These are phyloP conservation scores for Cocos nucifera DNA, from an alignment of 176 grass and related monocot species.

Conservation along the genomic window DNA sequence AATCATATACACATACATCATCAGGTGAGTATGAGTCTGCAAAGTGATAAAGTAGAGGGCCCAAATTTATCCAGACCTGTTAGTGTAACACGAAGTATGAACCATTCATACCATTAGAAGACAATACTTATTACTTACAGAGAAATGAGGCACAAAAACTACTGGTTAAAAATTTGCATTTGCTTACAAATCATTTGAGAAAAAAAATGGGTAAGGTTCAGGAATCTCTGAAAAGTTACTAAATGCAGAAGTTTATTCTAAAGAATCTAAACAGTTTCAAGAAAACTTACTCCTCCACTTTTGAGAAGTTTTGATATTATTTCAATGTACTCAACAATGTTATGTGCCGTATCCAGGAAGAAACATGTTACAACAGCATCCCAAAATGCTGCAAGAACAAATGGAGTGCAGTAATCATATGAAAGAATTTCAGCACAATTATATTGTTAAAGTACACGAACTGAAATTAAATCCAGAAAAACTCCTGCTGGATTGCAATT, in stretches of 20 bases:
- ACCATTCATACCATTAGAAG: constrained; percentile 7
- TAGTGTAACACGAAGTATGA: constrained; percentile 17
- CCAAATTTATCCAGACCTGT: constrained; percentile 97
- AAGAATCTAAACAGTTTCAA: background rate
- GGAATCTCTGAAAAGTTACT: too few species aligned
- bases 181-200: constrained; percentile 10
- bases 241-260: too few species aligned
- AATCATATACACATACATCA: constrained; percentile 70
- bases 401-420: constrained; percentile 8
- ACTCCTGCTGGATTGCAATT: too few species aligned
- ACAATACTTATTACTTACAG: constrained; percentile 3
- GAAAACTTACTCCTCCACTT: constrained; percentile 67
- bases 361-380: constrained; percentile 99
- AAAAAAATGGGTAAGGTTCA: background rate
- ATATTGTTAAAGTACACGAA: too few species aligned
- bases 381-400: constrained; percentile 61
- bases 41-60: constrained; percentile 88
- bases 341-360: constrained; percentile 90
- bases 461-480: too few species aligned
- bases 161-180: constrained; percentile 3
- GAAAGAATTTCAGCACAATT: constrained; percentile 5
- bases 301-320: constrained; percentile 91
- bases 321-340: constrained; percentile 97
- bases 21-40: constrained; percentile 63
- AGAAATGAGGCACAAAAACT: background rate